phyloP scores from a whole-genome alignment of 768 basidiomycete genomes.

The Serendipita vermifera region DNA sequence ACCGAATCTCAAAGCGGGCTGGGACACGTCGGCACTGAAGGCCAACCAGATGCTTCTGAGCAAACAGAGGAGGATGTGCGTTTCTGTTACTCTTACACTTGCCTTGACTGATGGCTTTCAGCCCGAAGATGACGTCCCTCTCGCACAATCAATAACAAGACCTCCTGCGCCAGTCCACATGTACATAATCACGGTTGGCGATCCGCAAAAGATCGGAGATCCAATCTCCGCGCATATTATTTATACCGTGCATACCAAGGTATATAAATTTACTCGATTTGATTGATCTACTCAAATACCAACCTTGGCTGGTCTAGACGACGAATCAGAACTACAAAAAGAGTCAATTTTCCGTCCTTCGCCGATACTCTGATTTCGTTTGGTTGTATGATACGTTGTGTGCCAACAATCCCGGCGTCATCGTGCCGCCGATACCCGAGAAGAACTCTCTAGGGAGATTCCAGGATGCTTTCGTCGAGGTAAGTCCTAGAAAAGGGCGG shows the following conservation, averaged over 20 bases:
- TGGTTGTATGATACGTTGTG: conserved; percentile 89
- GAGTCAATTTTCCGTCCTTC: conserved; percentile 78
- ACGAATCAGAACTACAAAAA: conserved; percentile 75
- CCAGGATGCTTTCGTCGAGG: conserved; percentile 80
- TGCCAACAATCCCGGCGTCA: conserved; percentile 87
- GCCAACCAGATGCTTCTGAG: background rate
- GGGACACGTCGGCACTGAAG: no score
- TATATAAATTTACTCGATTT: conserved; percentile 26
- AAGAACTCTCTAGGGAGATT: conserved; percentile 91
- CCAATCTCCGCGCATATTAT: conserved; percentile 88
- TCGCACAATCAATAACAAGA: background rate
- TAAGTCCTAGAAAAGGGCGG: no score
- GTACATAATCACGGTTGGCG: conserved; percentile 84
- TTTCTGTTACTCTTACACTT: background rate
- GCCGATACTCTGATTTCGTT: conserved; percentile 95
- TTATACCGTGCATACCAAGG: conserved; percentile 88
- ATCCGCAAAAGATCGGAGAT: conserved; percentile 95
- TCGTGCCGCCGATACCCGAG: conserved; percentile 93
- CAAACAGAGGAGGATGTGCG: background rate
- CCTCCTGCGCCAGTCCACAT: conserved; percentile 20
- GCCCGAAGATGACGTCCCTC: background rate
- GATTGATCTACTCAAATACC: conserved; percentile 12
- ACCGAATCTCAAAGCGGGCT: background rate
- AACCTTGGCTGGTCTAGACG: conserved; percentile 38
- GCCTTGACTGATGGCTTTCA: background rate